Base-by-base conservation (phyloP, 768 basidiomycete species). In the Hygrophoropsis aurantiaca region DNA sequence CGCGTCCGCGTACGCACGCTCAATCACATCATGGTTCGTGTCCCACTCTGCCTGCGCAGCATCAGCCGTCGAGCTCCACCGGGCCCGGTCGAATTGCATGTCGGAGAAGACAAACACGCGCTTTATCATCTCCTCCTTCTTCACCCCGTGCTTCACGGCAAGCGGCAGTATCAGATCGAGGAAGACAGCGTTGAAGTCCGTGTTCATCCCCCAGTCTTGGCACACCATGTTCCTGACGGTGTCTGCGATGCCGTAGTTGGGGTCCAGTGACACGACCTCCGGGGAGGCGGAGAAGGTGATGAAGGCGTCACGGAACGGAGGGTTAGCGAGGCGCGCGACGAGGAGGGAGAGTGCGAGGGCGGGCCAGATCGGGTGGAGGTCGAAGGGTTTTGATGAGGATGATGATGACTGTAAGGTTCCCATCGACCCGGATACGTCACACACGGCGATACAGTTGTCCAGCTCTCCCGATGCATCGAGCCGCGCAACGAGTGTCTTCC, bases 391-490 rank as follows among this genome's bases (percentile, higher is more conserved):
- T 2, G 50, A 13, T 2, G 18, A 66, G 53, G 23, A 37, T 26
- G 16, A 46, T 2, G 41, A 7, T 35, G 25, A 0, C 18, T 4
- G 1, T 11, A 10, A 32, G 11, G 11, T 19, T 2, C 82, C 84
- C 87, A 88, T 89, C 8, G 82, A 85, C 0, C 82, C 85, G 0
- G 84, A 87, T 15, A 88, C 85, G 56, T 89, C 87, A 61, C 84
- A 87, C 21, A 88, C 56, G 0, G 86, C 86, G 20, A 90, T 58
- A 9, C 76, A 72, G 51, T 81, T 85, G 1, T 82, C 77, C 32
- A 90, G 55, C n/a, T 64, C 59, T 1, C 84, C 82, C 0, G 74
- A 66, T 24, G 79, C 77, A n/a, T 71, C 71, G 4, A 87, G 64
- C 5, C 69, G 70, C 15, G 69, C 63, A 26, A 88, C 64, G 36